Evolutionary conservation across 805 yeast genomes (phyloP).

Genomic region (Priceomyces haplophilus): DNA sequence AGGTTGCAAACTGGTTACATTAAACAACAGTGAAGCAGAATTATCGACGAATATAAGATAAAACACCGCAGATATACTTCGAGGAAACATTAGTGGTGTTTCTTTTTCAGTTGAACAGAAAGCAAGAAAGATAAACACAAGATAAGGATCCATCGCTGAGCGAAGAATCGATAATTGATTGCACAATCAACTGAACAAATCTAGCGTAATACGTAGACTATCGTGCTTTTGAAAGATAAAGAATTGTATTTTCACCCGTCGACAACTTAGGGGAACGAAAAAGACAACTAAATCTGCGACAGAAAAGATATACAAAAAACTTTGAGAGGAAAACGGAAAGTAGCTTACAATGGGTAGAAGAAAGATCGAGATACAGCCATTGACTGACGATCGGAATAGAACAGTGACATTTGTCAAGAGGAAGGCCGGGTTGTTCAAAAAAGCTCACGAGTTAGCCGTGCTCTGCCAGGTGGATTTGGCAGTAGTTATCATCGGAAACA

Average conservation of each 20-base stretch:
- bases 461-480: conserved; percentile 92
- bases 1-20: not conserved
- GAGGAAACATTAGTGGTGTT: not conserved
- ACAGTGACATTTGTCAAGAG: conserved; percentile 88
- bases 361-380: conserved; percentile 90
- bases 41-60: too few species aligned
- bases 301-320: not conserved
- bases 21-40: not conserved
- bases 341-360: conserved; percentile 82
- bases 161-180: too few species aligned
- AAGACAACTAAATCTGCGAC: not conserved
- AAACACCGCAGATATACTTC: not conserved
- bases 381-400: conserved; percentile 82
- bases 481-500: conserved; percentile 80
- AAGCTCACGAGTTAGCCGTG: conserved; percentile 82
- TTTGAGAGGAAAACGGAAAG: not conserved
- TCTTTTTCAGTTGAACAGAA: not conserved
- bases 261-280: too few species aligned
- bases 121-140: not conserved
- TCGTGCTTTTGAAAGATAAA: too few species aligned
- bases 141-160: not conserved
- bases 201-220: too few species aligned
- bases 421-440: conserved; percentile 89
- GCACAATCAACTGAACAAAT: too few species aligned
- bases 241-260: too few species aligned